Evolutionary conservation across 169 alveolate genomes (phyloP).

Genomic region (Fabrea salina): DNA sequence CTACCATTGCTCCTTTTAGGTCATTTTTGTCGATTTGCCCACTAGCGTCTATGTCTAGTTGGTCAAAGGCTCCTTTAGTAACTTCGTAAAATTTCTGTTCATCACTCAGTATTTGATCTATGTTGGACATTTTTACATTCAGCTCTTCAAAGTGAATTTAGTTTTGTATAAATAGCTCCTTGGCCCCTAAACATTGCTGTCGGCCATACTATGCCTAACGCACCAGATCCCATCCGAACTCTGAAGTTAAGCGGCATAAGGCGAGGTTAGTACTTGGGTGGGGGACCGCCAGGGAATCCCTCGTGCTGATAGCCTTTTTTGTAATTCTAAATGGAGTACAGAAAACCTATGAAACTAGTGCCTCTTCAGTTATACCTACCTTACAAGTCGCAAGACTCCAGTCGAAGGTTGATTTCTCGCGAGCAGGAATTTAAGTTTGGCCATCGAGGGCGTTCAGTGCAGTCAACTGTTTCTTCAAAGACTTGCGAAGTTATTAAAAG

Average conservation of each 20-base stretch:
- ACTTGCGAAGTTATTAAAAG: neutral
- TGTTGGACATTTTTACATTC: no score
- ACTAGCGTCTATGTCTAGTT: conserved; percentile 34
- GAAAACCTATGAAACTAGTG: neutral
- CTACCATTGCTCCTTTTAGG: conserved; percentile 32
- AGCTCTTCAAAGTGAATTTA: no score
- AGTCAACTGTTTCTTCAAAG: neutral
- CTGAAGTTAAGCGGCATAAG: no score
- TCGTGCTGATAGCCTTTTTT: no score
- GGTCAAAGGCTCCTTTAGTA: conserved; percentile 27
- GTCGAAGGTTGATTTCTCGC: neutral
- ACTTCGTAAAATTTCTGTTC: conserved; percentile 41
- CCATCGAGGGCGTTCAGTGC: neutral
- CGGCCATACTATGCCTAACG: no score
- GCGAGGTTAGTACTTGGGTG: no score
- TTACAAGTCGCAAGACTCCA: neutral
- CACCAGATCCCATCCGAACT: no score
- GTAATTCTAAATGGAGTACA: no score
- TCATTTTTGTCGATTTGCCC: conserved; percentile 35
- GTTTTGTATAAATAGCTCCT: no score
- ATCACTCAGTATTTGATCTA: conserved; percentile 7
- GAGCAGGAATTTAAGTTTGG: neutral
- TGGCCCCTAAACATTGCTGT: no score
- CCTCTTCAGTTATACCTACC: conserved; percentile 5
- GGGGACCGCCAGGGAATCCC: no score